Evolutionary conservation across 768 basidiomycete species (phyloP), one percentile per base, ranked within the genome.

Genomic region (Cystofilobasidium macerans): DNA sequence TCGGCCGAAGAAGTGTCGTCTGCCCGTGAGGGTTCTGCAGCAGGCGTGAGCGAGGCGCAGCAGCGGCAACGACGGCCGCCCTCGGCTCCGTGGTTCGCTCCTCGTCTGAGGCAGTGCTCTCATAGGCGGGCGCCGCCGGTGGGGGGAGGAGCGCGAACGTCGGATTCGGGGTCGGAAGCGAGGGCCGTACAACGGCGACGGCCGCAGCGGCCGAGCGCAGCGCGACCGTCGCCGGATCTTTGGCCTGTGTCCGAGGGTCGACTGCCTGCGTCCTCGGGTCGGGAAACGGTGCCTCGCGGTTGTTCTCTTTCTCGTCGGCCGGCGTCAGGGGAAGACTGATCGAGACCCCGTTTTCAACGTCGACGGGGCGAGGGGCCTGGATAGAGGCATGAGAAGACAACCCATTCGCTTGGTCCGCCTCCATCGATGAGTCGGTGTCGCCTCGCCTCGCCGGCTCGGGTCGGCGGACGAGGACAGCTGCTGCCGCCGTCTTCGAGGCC

Each of bases 261-360:
- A 54, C 51, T 12, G 51, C 51, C 18, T 54, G 58, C 35, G 58
- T 60, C 8, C 58, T 30, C 28, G 58, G 58, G 38, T 60, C 58
- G 28, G 30, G 28, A 22, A 60, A 43, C 35, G 40, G 38, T 16
- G 8, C 38, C 6, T 28, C 58, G 40, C 26, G 28, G 58, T 12
- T 12, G 24, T 32, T 22, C 1, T 7, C 40, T 20, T 13, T 59
- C 22, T 26, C 57, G 14, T 26, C 35, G 33, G 35, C 18, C 32
- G 57, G 14, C 22, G 57, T 6, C 22, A 33, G 28, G 22, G 20
- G 30, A 18, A 13, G 57, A 22, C 18, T 16, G n/a, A 12, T 16
- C 57, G n/a, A n/a, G 33, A n/a, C 32, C 36, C 38, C 16, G 33
- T 30, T 16, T 20, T n/a, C 35, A n/a, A 12, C 14, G 20, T 14